Percentiles rank a stretch among this genome's conserved stretches.
Conservation (phyloP, 495 filamentous ascomycete genomes). For the Chaetomium tenue region DNA sequence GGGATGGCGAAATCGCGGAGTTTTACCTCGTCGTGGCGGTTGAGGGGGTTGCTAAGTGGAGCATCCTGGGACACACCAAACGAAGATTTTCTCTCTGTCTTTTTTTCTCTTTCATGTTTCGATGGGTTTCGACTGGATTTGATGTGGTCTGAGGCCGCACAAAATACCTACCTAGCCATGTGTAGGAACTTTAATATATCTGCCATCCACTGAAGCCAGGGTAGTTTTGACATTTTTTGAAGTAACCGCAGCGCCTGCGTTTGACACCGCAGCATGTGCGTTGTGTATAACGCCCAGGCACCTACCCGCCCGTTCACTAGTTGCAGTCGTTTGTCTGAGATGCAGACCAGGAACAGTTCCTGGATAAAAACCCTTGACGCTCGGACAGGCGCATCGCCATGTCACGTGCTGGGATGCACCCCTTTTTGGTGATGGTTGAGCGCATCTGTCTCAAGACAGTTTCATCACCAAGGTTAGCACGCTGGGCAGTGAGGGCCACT, state of each 20-base stretch:
- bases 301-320: not conserved
- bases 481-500: not conserved
- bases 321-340: not conserved
- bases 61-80: not conserved
- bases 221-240: not conserved
- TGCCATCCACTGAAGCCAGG: not conserved
- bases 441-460: slow-evolving; percentile 24
- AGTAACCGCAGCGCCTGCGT: not conserved
- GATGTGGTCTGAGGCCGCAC: not conserved
- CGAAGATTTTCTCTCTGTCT: slow-evolving; percentile 4
- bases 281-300: not conserved
- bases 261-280: not conserved
- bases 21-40: not conserved
- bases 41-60: slow-evolving; percentile 9
- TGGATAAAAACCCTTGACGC: not conserved
- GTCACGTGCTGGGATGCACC: slow-evolving; percentile 17
- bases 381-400: not conserved
- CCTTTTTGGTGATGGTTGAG: slow-evolving; percentile 5
- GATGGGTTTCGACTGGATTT: not conserved
- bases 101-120: slow-evolving; percentile 12
- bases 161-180: slow-evolving; percentile 12
- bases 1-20: not conserved
- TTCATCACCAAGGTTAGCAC: slow-evolving; percentile 13
- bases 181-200: slow-evolving; percentile 17
- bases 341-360: not conserved